Evolutionary conservation across 2,329 filamentous ascomycete species (phyloP).

Genomic region (Colletotrichum sp.): DNA sequence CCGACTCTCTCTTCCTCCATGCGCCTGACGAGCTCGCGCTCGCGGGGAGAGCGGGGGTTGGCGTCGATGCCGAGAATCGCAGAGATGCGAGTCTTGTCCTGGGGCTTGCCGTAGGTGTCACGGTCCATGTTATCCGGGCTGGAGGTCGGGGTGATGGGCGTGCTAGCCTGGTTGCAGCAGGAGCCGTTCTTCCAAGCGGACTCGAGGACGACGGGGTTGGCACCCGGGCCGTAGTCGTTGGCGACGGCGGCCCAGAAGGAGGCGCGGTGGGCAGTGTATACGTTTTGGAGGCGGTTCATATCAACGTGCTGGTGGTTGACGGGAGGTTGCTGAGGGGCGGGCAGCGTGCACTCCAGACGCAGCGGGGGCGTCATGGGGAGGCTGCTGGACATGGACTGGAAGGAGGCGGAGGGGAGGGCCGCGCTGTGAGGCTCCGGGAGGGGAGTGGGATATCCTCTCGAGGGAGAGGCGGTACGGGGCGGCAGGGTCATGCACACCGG

Average conservation of each 20-base stretch:
- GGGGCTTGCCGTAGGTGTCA: slow-evolving; percentile 41
- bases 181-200: slow-evolving; percentile 68
- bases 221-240: slow-evolving; percentile 70
- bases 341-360: slow-evolving; percentile 64
- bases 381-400: slow-evolving; percentile 27
- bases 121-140: slow-evolving; percentile 53
- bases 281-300: slow-evolving; percentile 68
- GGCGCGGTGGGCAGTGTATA: slow-evolving; percentile 73
- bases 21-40: slow-evolving; percentile 61
- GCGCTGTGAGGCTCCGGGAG: slow-evolving; percentile 51
- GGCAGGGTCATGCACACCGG: slow-evolving; percentile 57
- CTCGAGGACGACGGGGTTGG: slow-evolving; percentile 68
- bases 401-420: slow-evolving; percentile 45
- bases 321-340: slow-evolving; percentile 39
- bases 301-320: slow-evolving; percentile 57
- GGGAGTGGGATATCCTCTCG: slow-evolving; percentile 44
- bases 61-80: slow-evolving; percentile 67
- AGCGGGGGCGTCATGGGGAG: slow-evolving; percentile 48
- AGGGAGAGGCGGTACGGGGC: slow-evolving; percentile 37
- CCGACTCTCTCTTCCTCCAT: slow-evolving; percentile 55
- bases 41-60: slow-evolving; percentile 60
- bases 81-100: slow-evolving; percentile 66
- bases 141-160: slow-evolving; percentile 59
- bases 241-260: slow-evolving; percentile 78
- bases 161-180: slow-evolving; percentile 42